Conservation (phyloP, 768 basidiomycete species). For the Psilocybe cyanescens region DNA sequence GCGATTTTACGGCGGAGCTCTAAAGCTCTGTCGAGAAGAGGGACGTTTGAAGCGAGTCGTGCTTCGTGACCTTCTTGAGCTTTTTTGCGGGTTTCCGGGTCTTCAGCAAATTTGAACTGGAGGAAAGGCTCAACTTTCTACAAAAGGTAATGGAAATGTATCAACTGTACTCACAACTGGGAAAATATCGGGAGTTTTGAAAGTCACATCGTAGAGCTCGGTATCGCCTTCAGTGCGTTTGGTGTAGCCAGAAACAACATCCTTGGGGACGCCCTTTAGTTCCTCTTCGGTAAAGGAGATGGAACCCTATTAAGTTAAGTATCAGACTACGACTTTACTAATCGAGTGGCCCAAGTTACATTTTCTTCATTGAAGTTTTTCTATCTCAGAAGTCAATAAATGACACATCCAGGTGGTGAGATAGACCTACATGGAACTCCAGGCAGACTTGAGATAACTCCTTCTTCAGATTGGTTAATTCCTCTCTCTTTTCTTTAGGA, state of each 20-base stretch:
- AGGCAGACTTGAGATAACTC: constrained; percentile 75
- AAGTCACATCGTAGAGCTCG: constrained; percentile 74
- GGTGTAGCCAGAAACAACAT: constrained; percentile 78
- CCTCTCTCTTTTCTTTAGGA: constrained; percentile 60
- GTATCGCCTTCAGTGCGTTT: constrained; percentile 62
- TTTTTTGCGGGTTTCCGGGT: constrained; percentile 65
- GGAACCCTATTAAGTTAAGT: constrained; percentile 43
- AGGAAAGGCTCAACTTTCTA: no score
- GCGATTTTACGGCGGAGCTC: constrained; percentile 74
- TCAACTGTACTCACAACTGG: constrained; percentile 56
- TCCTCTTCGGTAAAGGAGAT: constrained; percentile 73
- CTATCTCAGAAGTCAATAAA: constrained; percentile 33
- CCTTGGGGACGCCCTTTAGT: constrained; percentile 78
- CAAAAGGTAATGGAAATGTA: no score
- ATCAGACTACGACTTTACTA: background rate
- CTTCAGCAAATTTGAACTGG: constrained; percentile 81
- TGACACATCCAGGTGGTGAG: background rate
- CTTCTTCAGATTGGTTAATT: constrained; percentile 69
- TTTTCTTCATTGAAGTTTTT: constrained; percentile 93
- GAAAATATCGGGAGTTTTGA: constrained; percentile 83
- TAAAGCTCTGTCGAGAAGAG: constrained; percentile 68
- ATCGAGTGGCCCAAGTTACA: constrained; percentile 35
- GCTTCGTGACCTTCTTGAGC: constrained; percentile 73
- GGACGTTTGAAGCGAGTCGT: constrained; percentile 70
- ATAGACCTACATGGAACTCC: constrained; percentile 70